Evolutionary conservation across 257 asterid species (phyloP).

Genomic region (Solanum rostratum): DNA sequence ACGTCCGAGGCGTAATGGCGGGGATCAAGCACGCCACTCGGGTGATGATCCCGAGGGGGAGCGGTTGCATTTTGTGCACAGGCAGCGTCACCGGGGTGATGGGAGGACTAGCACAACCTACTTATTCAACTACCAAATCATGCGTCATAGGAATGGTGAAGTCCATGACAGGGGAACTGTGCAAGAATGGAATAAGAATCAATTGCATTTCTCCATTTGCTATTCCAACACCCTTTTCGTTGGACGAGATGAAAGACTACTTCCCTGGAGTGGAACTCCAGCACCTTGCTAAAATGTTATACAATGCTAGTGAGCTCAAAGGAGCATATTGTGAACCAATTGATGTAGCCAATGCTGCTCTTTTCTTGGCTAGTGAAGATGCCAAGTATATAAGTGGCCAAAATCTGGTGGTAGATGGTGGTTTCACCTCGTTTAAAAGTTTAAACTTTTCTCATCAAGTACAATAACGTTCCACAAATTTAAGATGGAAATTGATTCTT

Average conservation of each 20-base stretch:
- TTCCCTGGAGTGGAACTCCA: constrained; percentile 30
- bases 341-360: constrained; percentile 70
- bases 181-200: constrained; percentile 57
- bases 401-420: constrained; percentile 79
- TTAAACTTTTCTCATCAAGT: constrained; percentile 3
- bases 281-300: constrained; percentile 36
- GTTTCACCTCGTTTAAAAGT: constrained; percentile 33
- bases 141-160: constrained; percentile 53
- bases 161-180: constrained; percentile 49
- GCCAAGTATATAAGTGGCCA: constrained; percentile 76
- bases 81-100: constrained; percentile 74
- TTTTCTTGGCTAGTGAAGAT: constrained; percentile 63
- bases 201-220: constrained; percentile 84
- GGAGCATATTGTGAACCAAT: constrained; percentile 55
- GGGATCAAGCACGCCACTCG: constrained; percentile 88
- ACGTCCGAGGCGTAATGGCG: constrained; percentile 54
- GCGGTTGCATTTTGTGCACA: constrained; percentile 73
- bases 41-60: constrained; percentile 59
- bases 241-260: constrained; percentile 39
- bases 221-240: constrained; percentile 55
- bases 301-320: constrained; percentile 37
- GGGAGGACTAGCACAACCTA: constrained; percentile 70
- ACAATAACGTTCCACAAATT: background rate
- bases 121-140: constrained; percentile 60
- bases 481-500: background rate